Evolutionary conservation across 306 rosid species (phyloP).

Genomic region (Hippophae gyantsensis): DNA sequence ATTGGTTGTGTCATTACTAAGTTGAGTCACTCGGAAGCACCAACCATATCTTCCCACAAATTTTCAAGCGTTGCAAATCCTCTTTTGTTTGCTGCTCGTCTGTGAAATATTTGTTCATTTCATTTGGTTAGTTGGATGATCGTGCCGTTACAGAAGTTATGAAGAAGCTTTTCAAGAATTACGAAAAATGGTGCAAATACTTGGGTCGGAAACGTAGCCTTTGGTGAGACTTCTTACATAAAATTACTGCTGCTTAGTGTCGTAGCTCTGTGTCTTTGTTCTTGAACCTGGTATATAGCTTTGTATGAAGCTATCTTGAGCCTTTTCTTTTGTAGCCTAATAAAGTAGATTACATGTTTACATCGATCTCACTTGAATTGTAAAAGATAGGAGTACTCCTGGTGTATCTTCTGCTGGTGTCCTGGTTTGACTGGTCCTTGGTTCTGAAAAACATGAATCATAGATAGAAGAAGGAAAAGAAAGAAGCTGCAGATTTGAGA

Average conservation of each 20-base stretch:
- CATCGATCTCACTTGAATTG: too few relatives aligned
- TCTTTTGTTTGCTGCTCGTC: constrained; percentile 8
- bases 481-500: constrained; percentile 96
- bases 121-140: constrained; percentile 75
- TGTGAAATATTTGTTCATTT: constrained; percentile 22
- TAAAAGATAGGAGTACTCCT: too few relatives aligned
- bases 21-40: background rate
- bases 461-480: too few relatives aligned
- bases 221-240: constrained; percentile 34
- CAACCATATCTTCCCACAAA: background rate
- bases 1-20: background rate
- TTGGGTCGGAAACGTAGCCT: constrained; percentile 97
- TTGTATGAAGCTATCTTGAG: too few relatives aligned
- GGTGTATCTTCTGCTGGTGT: constrained; percentile 89
- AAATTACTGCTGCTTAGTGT: constrained; percentile 10
- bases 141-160: constrained; percentile 90
- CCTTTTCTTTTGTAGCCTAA: too few relatives aligned
- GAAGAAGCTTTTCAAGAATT: constrained; percentile 97
- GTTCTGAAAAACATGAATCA: too few relatives aligned
- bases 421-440: too few relatives aligned
- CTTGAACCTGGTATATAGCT: too few relatives aligned
- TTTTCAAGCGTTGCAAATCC: too few relatives aligned
- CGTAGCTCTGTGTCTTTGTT: constrained; percentile 3
- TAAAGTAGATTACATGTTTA: too few relatives aligned
- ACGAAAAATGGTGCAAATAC: constrained; percentile 97